Percentiles rank a stretch among this genome's conserved stretches.
Evolutionary conservation across 2,329 filamentous ascomycete genomes (phyloP).

Genomic region (Helotiales sp.): DNA sequence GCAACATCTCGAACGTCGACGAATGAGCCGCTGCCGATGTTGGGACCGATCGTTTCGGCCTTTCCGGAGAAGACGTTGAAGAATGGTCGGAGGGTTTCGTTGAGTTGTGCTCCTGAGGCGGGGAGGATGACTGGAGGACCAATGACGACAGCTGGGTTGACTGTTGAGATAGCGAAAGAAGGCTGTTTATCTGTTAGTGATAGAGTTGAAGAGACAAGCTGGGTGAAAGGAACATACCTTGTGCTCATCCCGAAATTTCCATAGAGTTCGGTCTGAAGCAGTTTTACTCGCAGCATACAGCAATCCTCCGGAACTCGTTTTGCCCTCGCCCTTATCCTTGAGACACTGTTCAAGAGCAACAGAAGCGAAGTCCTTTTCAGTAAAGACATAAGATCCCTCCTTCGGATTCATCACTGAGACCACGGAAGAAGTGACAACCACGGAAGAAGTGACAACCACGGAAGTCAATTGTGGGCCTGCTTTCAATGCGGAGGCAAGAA

Average conservation of each 20-base stretch:
- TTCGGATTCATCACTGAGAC: conserved; percentile 29
- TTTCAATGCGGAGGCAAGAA: conserved; percentile 35
- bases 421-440: conserved; percentile 42
- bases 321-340: conserved; percentile 33
- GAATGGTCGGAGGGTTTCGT: conserved; percentile 36
- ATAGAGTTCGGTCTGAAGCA: conserved; percentile 39
- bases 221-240: conserved; percentile 30
- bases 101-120: conserved; percentile 32
- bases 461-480: conserved; percentile 38
- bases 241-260: conserved; percentile 39
- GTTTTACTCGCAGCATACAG: conserved; percentile 44
- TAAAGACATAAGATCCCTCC: conserved; percentile 23
- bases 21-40: conserved; percentile 29
- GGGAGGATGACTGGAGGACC: conserved; percentile 41
- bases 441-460: conserved; percentile 43
- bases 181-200: conserved; percentile 31
- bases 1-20: conserved; percentile 49
- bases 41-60: conserved; percentile 27
- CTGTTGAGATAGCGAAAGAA: conserved; percentile 39
- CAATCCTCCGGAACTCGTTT: conserved; percentile 7
- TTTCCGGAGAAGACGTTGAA: conserved; percentile 39
- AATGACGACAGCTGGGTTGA: conserved; percentile 44
- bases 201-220: neutral
- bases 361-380: conserved; percentile 34
- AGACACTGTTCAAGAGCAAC: conserved; percentile 32